Evolutionary conservation across 441 rosid genomes (phyloP), one percentile per base, ranked within the genome.

Genomic region (Populus trichocarpa): DNA sequence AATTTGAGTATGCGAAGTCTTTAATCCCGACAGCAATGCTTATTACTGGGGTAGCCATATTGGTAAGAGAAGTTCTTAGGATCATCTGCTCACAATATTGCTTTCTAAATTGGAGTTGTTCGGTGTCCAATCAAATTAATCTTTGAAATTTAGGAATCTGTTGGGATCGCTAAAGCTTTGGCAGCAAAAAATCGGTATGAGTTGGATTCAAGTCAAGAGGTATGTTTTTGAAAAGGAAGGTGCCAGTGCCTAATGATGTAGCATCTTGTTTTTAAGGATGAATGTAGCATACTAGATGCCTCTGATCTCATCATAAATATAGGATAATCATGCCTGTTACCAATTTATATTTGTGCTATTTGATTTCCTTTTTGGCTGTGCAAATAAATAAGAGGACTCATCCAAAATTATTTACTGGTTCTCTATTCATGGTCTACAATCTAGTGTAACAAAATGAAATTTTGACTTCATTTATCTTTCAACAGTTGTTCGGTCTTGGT

Each of bases 141-240:
- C 74, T 70, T 85, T 77, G 22, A 73, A 83, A 38, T 87, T 63
- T 82, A 95, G 98, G 98, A 95, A 88, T 95, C 99, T 79, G 99
- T 95, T 50, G 98, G 99, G 65, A 93, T 95, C 74, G 98, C 99
- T 79, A 95, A 95, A 90, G 97, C 99, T 74, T 87, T 95, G 84
- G 98, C 99, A 65, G 97, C 98, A 33, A 95, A 90, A 85, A 93
- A 95, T 72, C 95, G 98, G 75, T 95, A 95, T 65, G 98, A 95
- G 86, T 83, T 95, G 87, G 96, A 93, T 81, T 89, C 99, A 75
- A 95, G 90, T 87, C 96, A 89, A 80, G 99, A 95, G 98, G 99
- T 93, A 89, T 73, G 79, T 73, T 75, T 77, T 50, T 50, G 64
- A 71, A 30, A 28, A 66, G 61, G 32, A 73, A 70, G 76, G 11